Evolutionary conservation across 768 basidiomycete genomes (phyloP).

Genomic region (Bullera alba): DNA sequence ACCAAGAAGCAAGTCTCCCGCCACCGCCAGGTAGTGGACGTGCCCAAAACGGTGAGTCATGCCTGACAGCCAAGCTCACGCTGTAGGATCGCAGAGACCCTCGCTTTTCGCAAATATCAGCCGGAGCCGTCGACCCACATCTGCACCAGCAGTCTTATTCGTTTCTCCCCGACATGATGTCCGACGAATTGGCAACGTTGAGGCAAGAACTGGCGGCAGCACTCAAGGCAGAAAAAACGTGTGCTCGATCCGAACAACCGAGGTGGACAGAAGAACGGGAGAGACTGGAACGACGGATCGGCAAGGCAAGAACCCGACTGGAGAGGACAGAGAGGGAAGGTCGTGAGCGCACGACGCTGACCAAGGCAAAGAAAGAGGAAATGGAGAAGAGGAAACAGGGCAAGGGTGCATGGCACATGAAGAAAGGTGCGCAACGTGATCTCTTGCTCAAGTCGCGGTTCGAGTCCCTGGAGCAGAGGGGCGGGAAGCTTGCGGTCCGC

Average conservation of each 20-base stretch:
- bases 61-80: background rate
- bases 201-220: slow-evolving; percentile 63
- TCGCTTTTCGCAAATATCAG: slow-evolving; percentile 68
- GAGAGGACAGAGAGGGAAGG: slow-evolving; percentile 64
- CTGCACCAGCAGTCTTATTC: slow-evolving; percentile 65
- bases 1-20: slow-evolving; percentile 80
- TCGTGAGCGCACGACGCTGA: slow-evolving; percentile 64
- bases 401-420: slow-evolving; percentile 80
- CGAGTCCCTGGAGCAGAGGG: slow-evolving; percentile 66
- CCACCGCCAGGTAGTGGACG: slow-evolving; percentile 62
- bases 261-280: slow-evolving; percentile 64
- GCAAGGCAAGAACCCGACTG: slow-evolving; percentile 67
- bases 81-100: slow-evolving; percentile 59
- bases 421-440: slow-evolving; percentile 72
- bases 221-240: slow-evolving; percentile 50
- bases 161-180: slow-evolving; percentile 64
- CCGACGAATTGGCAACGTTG: slow-evolving; percentile 59
- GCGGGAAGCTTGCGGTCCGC: slow-evolving; percentile 73
- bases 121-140: slow-evolving; percentile 56
- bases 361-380: slow-evolving; percentile 55
- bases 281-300: slow-evolving; percentile 65
- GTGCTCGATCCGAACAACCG: slow-evolving; percentile 34
- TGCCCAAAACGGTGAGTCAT: slow-evolving; percentile 56
- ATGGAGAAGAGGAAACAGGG: slow-evolving; percentile 63
- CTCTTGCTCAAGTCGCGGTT: slow-evolving; percentile 67